Percentiles rank a stretch among this genome's conserved stretches.
These are phyloP conservation scores for Carex sylvatica DNA, from an alignment of 202 grass and related monocot species.

Conservation along the genomic window DNA sequence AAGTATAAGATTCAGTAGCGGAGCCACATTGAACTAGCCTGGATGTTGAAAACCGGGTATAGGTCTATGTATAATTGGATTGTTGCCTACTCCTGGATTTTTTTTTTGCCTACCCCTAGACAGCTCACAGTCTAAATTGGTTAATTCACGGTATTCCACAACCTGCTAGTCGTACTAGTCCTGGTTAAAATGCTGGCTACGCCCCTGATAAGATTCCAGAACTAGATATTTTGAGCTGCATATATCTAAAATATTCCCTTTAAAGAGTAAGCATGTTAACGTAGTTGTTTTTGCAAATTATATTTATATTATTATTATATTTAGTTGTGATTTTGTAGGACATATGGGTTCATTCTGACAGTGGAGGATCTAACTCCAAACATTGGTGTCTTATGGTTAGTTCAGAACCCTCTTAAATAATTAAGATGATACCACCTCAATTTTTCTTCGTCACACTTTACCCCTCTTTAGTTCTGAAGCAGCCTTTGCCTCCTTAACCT, in stretches of 20 bases:
- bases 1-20: not conserved
- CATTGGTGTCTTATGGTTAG: slow-evolving; percentile 94
- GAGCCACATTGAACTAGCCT: too few species aligned
- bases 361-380: slow-evolving; percentile 86
- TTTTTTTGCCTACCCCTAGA: too few species aligned
- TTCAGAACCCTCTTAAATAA: slow-evolving; percentile 8
- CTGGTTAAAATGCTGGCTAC: too few species aligned
- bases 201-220: not conserved
- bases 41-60: too few species aligned
- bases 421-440: not conserved
- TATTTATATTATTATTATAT: slow-evolving; percentile 25
- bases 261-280: not conserved
- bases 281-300: not conserved
- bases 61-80: too few species aligned
- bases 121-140: too few species aligned
- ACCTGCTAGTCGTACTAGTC: too few species aligned
- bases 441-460: slow-evolving; percentile 6
- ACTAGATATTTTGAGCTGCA: not conserved
- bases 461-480: not conserved
- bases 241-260: not conserved
- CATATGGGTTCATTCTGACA: slow-evolving; percentile 89
- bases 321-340: slow-evolving; percentile 51
- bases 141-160: too few species aligned
- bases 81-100: too few species aligned
- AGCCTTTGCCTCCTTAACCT: not conserved